Evolutionary conservation across 148 eudicot genomes (phyloP).

Genomic region (Rhododendron vialii): DNA sequence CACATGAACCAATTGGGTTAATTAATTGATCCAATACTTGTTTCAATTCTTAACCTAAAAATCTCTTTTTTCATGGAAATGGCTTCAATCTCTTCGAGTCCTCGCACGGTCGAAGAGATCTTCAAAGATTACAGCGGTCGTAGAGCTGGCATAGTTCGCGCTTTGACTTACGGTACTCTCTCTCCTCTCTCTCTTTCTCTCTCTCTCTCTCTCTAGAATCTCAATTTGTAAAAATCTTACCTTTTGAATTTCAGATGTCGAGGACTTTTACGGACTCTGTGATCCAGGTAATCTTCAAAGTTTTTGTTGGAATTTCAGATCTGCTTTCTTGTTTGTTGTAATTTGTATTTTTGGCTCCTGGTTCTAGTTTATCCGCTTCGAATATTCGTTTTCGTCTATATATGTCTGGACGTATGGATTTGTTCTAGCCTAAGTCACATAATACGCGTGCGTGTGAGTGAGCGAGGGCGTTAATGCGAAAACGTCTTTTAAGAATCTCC

Average conservation of each 20-base stretch:
- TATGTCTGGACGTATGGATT: not conserved
- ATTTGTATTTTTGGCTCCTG: not conserved
- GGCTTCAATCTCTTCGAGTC: slow-evolving; percentile 70
- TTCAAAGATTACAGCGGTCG: slow-evolving; percentile 87
- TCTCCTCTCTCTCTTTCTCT: not conserved
- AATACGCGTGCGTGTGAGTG: not conserved
- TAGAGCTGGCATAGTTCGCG: slow-evolving; percentile 74
- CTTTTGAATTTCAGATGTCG: slow-evolving; percentile 62
- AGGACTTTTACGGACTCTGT: slow-evolving; percentile 81
- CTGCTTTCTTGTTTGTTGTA: slow-evolving; percentile 1
- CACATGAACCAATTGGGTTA: not conserved
- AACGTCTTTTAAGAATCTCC: too few relatives aligned
- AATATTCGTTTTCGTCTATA: not conserved
- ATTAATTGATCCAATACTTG: not conserved
- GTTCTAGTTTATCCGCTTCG: not conserved
- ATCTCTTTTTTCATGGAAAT: slow-evolving; percentile 29
- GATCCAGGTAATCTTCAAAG: slow-evolving; percentile 66
- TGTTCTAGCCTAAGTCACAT: not conserved
- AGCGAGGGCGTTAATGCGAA: not conserved
- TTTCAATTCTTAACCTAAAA: not conserved
- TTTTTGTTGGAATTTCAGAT: slow-evolving; percentile 6
- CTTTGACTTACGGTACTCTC: slow-evolving; percentile 56
- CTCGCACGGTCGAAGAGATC: slow-evolving; percentile 93
- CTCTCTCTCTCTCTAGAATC: not conserved
- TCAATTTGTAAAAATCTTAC: not conserved